Conservation (phyloP, 2,329 filamentous ascomycete species). For the Fusarium abutilonis region DNA sequence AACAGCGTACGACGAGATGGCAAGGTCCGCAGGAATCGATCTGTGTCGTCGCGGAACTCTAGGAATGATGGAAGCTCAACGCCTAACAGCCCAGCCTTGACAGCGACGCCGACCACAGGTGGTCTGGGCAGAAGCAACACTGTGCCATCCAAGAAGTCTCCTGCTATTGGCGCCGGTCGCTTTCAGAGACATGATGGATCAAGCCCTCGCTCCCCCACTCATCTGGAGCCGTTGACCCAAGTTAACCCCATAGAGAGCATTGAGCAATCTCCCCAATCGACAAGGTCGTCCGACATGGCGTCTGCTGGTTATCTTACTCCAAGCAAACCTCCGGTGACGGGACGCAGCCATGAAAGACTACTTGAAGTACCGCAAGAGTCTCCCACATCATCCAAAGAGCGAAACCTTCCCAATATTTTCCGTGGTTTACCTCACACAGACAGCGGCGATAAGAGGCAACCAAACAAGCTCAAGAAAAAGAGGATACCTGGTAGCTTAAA, state of each 20-base stretch:
- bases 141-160: conserved; percentile 88
- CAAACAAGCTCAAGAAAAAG: conserved; percentile 94
- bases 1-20: conserved; percentile 86
- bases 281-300: conserved; percentile 44
- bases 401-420: conserved; percentile 75
- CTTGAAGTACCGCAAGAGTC: conserved; percentile 54
- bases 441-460: conserved; percentile 72
- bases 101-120: conserved; percentile 65
- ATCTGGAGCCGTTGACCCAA: conserved; percentile 53
- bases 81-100: conserved; percentile 70
- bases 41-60: conserved; percentile 89
- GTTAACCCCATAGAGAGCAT: conserved; percentile 43
- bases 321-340: conserved; percentile 47
- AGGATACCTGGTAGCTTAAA: conserved; percentile 78
- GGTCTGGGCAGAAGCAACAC: conserved; percentile 81
- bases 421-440: conserved; percentile 72
- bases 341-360: conserved; percentile 61
- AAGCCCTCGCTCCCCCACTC: conserved; percentile 48
- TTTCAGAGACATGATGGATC: conserved; percentile 61
- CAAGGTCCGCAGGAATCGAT: conserved; percentile 85
- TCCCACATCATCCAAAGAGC: conserved; percentile 71
- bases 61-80: conserved; percentile 77
- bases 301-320: conserved; percentile 43
- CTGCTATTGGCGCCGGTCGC: conserved; percentile 72
- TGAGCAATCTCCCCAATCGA: conserved; percentile 44